Evolutionary conservation across 1,284 basidiomycete genomes (phyloP), one percentile per base, ranked within the genome.

Genomic region (Irpex sp.): DNA sequence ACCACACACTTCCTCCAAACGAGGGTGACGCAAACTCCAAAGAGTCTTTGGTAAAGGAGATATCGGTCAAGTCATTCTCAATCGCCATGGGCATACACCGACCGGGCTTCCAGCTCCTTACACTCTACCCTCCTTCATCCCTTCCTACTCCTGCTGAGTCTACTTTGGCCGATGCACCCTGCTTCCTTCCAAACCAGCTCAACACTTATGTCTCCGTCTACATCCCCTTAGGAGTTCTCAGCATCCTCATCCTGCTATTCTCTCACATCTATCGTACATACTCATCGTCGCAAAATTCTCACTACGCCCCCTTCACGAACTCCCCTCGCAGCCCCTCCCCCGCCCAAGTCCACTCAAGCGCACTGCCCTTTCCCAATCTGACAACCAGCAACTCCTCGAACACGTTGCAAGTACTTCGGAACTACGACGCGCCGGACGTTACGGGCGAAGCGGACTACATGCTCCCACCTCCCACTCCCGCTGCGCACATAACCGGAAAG

Each of bases 81-180:
- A 85, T 86, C 68, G 82, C 81, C 3, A 82, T 85, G 75, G 86
- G 85, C 37, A 74, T 90, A 60, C 74, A 76, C 5, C 73, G 75
- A 31, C 86, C 88, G 0, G 88, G 87, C 26, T 85, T 87, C 71
- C 84, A 87, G 67, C 78, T 90, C n/a, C 77, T 90, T 58, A 84
- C 86, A 3, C 80, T 89, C 34, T 73, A 78, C 13, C 74, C 78
- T 6, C 77, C 78, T 31, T 47, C 55, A 21, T 51, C 34, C 17
- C 49, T 19, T 26, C 40, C 40, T 11, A 15, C 40, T 44, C 40
- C 58, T 15, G 36, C 52, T 15, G 26, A 31, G 34, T 26, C 60
- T 65, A 67, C 63, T 74, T 76, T 76, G 61, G 79, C 79, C n/a
- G 79, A 86, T 67, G 69, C 72, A 36, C 78, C 81, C 6, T 89